Evolutionary conservation across 352 stramenopile species (phyloP).

Genomic region (Phytophthora constricta): DNA sequence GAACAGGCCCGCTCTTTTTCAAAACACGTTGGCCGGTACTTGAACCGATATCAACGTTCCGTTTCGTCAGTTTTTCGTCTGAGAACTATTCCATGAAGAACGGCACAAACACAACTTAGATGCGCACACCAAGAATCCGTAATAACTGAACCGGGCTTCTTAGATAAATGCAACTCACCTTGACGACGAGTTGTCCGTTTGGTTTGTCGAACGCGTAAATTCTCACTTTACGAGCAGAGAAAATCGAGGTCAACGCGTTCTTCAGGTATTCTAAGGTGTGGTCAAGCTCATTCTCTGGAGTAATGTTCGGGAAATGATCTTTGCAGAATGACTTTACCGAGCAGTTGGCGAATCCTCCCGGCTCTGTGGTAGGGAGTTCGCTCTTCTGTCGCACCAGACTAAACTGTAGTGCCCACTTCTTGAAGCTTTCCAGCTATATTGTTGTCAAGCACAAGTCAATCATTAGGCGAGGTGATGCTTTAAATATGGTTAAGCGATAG

Average conservation of each 20-base stretch:
- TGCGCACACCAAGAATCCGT: too few relatives aligned
- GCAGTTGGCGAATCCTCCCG: conserved; percentile 57
- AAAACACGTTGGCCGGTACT: conserved; percentile 49
- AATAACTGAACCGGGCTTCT: too few relatives aligned
- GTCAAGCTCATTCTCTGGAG: conserved; percentile 79
- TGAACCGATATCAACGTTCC: conserved; percentile 36
- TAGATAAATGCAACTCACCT: conserved; percentile 50
- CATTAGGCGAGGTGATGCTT: not conserved
- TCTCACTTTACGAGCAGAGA: conserved; percentile 61
- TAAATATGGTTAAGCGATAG: not conserved
- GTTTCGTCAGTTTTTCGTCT: conserved; percentile 57
- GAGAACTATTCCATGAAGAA: conserved; percentile 51
- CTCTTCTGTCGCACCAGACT: conserved; percentile 50
- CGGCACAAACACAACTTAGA: not conserved
- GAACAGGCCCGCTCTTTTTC: conserved; percentile 33
- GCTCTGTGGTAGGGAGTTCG: conserved; percentile 39
- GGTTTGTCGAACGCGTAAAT: conserved; percentile 68
- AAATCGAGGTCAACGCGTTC: conserved; percentile 58
- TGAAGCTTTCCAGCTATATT: conserved; percentile 73
- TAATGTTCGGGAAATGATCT: conserved; percentile 76
- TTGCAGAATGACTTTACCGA: conserved; percentile 80
- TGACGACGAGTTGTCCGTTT: conserved; percentile 52
- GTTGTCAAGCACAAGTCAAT: not conserved
- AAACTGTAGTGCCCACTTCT: conserved; percentile 77
- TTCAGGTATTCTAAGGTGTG: conserved; percentile 79